Conservation (phyloP, 805 yeast genomes). For the Kregervanrija pseudodelftensis region DNA sequence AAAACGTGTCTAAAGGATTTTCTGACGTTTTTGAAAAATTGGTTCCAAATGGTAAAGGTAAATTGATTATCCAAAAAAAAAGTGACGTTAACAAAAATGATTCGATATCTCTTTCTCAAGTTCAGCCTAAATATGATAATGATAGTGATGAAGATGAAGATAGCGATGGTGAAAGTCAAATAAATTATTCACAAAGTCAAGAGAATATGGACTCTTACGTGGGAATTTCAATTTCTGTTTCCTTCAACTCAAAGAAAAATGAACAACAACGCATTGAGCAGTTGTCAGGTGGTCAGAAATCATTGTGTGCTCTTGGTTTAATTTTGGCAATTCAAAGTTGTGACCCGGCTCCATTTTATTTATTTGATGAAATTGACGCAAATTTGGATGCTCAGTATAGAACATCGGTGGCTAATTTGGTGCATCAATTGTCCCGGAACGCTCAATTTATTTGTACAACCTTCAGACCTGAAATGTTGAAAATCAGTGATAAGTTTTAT, state of each 20-base stretch:
- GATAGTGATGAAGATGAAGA: slow-evolving; percentile 16
- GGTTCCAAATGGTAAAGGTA: slow-evolving; percentile 80
- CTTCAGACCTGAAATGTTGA: slow-evolving; percentile 86
- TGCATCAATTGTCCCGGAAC: slow-evolving; percentile 51
- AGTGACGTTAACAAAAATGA: slow-evolving; percentile 8
- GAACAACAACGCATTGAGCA: slow-evolving; percentile 88
- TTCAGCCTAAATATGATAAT: slow-evolving; percentile 9
- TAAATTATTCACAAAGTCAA: slow-evolving; percentile 9
- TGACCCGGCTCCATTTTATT: slow-evolving; percentile 95
- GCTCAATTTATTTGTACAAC: slow-evolving; percentile 97
- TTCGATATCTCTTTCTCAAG: slow-evolving; percentile 10
- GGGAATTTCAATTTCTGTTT: slow-evolving; percentile 82
- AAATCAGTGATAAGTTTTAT: slow-evolving; percentile 77
- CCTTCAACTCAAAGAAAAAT: slow-evolving; percentile 78
- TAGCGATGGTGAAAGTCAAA: slow-evolving; percentile 15
- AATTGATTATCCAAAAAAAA: slow-evolving; percentile 54
- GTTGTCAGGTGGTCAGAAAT: slow-evolving; percentile 93
- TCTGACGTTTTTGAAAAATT: slow-evolving; percentile 66
- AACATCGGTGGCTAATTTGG: slow-evolving; percentile 73
- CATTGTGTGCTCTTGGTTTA: slow-evolving; percentile 91
- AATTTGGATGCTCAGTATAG: slow-evolving; percentile 90
- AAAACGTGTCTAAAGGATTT: slow-evolving; percentile 68
- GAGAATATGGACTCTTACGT: slow-evolving; percentile 47
- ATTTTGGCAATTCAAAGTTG: slow-evolving; percentile 90
- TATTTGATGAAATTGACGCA: slow-evolving; percentile 96